Conservation (phyloP, 2,329 filamentous ascomycete species). For the Lachnellula occidentalis region DNA sequence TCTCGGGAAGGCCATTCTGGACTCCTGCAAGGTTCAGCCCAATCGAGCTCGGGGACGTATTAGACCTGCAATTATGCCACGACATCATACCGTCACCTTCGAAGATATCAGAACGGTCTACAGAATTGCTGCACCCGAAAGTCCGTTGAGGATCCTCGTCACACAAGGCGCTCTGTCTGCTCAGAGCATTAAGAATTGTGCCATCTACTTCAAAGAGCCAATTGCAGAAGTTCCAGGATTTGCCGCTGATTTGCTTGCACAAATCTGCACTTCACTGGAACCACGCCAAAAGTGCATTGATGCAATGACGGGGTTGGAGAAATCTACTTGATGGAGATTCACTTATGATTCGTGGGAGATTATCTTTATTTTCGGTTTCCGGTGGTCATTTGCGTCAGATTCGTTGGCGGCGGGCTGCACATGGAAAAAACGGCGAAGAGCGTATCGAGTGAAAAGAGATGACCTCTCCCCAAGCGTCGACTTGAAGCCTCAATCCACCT, state of each 20-base stretch:
- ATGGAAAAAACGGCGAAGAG: not conserved
- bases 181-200: not conserved
- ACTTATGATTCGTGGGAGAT: not conserved
- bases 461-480: not conserved
- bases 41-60: no score
- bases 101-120: conserved; percentile 8
- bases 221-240: conserved; percentile 5
- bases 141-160: conserved; percentile 2
- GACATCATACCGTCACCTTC: not conserved
- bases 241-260: conserved; percentile 7
- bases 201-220: not conserved
- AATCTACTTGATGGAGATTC: not conserved
- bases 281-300: not conserved
- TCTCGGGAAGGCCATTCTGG: not conserved
- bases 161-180: conserved; percentile 1
- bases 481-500: not conserved
- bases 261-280: not conserved
- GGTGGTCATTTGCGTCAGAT: not conserved
- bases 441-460: not conserved
- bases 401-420: not conserved
- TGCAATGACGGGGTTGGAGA: not conserved
- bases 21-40: not conserved
- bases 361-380: not conserved
- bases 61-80: not conserved
- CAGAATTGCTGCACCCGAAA: conserved; percentile 1